Base-by-base conservation (phyloP, 805 yeast genomes). In the Kazachstania viticola region DNA sequence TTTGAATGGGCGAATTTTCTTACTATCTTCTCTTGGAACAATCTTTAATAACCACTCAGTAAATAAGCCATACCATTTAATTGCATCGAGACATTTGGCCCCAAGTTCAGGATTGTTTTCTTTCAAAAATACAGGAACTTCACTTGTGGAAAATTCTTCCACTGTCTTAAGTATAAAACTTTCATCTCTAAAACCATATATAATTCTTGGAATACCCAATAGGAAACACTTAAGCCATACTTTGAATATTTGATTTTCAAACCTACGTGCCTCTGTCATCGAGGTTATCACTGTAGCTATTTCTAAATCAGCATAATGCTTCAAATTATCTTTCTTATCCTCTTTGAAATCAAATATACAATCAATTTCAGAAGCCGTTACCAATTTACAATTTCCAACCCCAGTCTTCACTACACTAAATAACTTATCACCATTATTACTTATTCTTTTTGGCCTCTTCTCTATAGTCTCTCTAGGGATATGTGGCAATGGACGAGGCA, bases 211-310 rank as follows among this genome's bases (percentile, higher is more conserved):
- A 14, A 91, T 69, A 4, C 98, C 98, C 28, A 83, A 64, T 15
- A 91, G 61, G 54, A 85, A 91, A 40, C 94, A 79, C 60, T 85
- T 97, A 2, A 94, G 83, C 99, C 99, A 91, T 0, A 93, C 69
- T 38, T 64, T 70, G 51, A 79, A 72, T 28, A 91, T 60, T 56
- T 84, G 85, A 33, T 65, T 67, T 49, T 88, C 95, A 49, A 88
- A 84, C 14, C 51, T 65, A 24, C 64, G 64, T 12, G 79, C 73
- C 24, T 77, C 77, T 12, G 67, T 63, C 4, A 74, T 71, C 14
- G 69, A 62, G 15, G 61, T 63, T 0, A 88, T 64, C 5, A 66
- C 61, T 27, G 68, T 61, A 2, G 79, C 60, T 1, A 95, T 82
- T 49, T 87, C 88, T 41, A 91, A 62, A 54, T 91, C 96, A 6